phyloP scores from a whole-genome alignment of 495 filamentous ascomycete species.

The Annulohypoxylon stygium region DNA sequence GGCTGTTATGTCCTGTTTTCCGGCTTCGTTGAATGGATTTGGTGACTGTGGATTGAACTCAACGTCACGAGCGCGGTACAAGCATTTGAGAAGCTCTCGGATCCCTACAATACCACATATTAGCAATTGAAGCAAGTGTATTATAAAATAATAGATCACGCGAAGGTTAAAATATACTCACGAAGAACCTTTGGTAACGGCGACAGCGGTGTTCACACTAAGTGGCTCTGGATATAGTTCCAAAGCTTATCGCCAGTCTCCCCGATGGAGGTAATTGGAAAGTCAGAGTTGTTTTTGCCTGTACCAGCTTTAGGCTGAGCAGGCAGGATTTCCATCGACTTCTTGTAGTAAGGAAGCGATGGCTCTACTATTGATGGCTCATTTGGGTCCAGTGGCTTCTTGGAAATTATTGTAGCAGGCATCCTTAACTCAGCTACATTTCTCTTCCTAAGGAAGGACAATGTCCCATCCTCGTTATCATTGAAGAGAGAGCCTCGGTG shows the following conservation, averaged over 20 bases:
- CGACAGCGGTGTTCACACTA: constrained; percentile 21
- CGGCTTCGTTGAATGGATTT: constrained; percentile 40
- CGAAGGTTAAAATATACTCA: constrained; percentile 14
- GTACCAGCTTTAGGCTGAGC: neutral
- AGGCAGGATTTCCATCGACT: neutral
- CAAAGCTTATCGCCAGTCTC: constrained; percentile 22
- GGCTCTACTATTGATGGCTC: constrained; percentile 28
- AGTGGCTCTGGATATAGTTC: constrained; percentile 29
- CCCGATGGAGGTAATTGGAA: neutral
- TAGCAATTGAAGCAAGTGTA: neutral
- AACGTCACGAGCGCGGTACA: constrained; percentile 18
- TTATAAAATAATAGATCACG: no score
- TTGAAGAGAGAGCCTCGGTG: constrained; percentile 50
- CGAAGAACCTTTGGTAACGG: no score
- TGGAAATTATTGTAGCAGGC: constrained; percentile 26
- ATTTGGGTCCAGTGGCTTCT: constrained; percentile 15
- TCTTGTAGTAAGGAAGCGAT: neutral
- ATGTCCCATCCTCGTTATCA: constrained; percentile 56
- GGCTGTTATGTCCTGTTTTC: constrained; percentile 48
- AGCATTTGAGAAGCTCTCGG: constrained; percentile 13
- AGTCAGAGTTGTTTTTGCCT: neutral
- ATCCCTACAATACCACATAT: constrained; percentile 11
- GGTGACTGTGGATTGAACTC: constrained; percentile 36
- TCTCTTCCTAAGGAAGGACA: constrained; percentile 39
- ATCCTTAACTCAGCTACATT: constrained; percentile 15